phyloP scores from a whole-genome alignment of 495 filamentous ascomycete species.

The Talaromyces nanjingensis region DNA sequence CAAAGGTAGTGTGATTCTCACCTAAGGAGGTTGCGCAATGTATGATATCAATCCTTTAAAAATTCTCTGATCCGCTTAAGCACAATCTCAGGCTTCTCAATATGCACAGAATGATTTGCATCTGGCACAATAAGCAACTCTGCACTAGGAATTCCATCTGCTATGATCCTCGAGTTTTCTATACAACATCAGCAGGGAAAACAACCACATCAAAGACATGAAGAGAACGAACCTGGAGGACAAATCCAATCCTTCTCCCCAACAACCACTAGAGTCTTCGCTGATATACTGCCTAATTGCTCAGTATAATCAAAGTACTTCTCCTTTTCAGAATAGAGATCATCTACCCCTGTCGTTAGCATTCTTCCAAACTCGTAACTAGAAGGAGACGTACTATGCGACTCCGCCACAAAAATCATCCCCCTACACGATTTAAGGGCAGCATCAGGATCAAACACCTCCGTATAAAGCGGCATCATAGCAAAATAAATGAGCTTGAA shows the following conservation, averaged over 20 bases:
- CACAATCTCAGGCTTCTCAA: background rate
- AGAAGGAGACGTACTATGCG: background rate
- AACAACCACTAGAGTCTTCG: background rate
- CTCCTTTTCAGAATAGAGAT: background rate
- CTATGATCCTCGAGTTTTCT: background rate
- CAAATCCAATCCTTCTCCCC: background rate
- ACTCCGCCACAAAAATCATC: background rate
- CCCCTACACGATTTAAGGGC: background rate
- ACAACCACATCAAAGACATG: background rate
- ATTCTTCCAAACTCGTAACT: background rate
- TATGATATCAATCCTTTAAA: background rate
- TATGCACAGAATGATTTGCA: background rate
- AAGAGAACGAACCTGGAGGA: background rate
- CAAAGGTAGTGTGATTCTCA: no score
- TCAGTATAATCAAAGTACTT: background rate
- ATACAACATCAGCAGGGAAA: background rate
- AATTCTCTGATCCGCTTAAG: background rate
- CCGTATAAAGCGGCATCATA: background rate
- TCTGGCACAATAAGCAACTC: background rate
- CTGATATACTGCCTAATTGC: background rate
- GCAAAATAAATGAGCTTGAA: background rate
- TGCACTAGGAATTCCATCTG: background rate
- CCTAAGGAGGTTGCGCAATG: no score
- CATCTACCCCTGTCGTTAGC: background rate
- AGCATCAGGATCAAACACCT: background rate